These are phyloP conservation scores for Globisporangium irregulare DNA, from an alignment of 352 stramenopile genomes.

Conservation along the genomic window DNA sequence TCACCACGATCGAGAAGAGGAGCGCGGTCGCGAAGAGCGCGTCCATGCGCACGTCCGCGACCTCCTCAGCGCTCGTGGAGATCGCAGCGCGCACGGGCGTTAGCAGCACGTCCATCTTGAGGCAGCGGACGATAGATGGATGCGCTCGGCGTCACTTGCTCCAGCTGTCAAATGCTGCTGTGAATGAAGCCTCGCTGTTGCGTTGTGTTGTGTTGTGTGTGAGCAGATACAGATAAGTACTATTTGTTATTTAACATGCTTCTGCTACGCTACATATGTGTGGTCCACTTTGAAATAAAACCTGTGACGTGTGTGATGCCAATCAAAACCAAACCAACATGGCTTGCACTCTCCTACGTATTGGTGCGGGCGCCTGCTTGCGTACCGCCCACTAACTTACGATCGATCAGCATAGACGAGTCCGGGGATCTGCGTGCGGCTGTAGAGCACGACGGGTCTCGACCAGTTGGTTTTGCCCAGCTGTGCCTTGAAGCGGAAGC, in stretches of 20 bases:
- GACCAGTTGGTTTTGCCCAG: conserved; percentile 85
- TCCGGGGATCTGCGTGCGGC: conserved; percentile 41
- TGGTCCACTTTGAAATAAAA: background rate
- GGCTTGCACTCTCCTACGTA: background rate
- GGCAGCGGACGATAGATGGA: background rate
- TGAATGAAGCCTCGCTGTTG: too few relatives aligned
- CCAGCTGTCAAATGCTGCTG: background rate
- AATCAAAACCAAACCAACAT: background rate
- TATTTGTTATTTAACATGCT: background rate
- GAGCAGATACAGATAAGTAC: background rate
- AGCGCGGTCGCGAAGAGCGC: conserved; percentile 42
- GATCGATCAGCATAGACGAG: conserved; percentile 34
- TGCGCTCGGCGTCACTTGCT: background rate
- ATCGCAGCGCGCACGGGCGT: conserved; percentile 13
- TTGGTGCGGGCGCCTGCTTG: background rate
- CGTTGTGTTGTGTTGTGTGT: too few relatives aligned
- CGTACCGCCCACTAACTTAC: background rate
- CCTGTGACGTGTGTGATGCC: background rate
- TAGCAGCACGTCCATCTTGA: conserved; percentile 30
- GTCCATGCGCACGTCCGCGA: conserved; percentile 36
- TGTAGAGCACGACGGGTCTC: conserved; percentile 69
- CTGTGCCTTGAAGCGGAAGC: conserved; percentile 57
- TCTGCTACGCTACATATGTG: background rate
- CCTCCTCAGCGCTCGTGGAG: conserved; percentile 12
- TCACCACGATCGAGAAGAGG: conserved; percentile 57